phyloP scores from a whole-genome alignment of 2,329 filamentous ascomycete species.

The Aureobasidium sp. region DNA sequence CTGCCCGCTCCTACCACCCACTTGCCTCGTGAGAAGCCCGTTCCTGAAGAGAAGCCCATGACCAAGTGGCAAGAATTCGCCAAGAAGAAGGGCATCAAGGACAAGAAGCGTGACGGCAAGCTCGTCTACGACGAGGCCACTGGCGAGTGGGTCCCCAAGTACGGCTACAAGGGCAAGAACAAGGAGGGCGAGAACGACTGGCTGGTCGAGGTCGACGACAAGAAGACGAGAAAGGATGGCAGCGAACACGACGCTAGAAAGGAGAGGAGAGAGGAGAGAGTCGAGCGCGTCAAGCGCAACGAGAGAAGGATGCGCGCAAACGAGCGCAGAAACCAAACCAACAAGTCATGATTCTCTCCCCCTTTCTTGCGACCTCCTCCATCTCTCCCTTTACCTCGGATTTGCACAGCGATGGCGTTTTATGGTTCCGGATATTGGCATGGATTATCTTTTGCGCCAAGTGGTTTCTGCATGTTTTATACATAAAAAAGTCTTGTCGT shows the following conservation, averaged over 20 bases:
- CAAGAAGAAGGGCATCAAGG: conserved; percentile 91
- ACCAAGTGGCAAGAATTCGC: conserved; percentile 98
- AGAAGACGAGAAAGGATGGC: conserved; percentile 46
- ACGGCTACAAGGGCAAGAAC: conserved; percentile 89
- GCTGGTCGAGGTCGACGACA: conserved; percentile 83
- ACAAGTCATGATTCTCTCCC: conserved; percentile 1
- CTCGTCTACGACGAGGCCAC: conserved; percentile 75
- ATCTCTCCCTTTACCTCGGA: neutral
- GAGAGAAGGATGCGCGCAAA: conserved; percentile 39
- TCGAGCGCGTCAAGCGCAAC: conserved; percentile 35
- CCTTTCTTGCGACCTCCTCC: neutral
- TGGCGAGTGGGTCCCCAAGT: conserved; percentile 86
- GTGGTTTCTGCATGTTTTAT: neutral
- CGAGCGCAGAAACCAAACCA: conserved; percentile 48
- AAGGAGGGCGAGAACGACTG: conserved; percentile 78
- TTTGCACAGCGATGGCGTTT: conserved; percentile 15
- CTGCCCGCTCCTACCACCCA: conserved; percentile 64
- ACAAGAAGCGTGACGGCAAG: conserved; percentile 76
- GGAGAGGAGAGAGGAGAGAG: conserved; percentile 55
- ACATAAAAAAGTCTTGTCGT: conserved; percentile 7
- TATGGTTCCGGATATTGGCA: conserved; percentile 1
- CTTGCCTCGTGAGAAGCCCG: conserved; percentile 84
- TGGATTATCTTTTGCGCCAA: neutral
- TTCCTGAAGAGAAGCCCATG: conserved; percentile 71
- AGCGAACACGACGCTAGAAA: conserved; percentile 54